Base-by-base conservation (phyloP, 73 alveolate species). In the Tetrahymena thermophila region DNA sequence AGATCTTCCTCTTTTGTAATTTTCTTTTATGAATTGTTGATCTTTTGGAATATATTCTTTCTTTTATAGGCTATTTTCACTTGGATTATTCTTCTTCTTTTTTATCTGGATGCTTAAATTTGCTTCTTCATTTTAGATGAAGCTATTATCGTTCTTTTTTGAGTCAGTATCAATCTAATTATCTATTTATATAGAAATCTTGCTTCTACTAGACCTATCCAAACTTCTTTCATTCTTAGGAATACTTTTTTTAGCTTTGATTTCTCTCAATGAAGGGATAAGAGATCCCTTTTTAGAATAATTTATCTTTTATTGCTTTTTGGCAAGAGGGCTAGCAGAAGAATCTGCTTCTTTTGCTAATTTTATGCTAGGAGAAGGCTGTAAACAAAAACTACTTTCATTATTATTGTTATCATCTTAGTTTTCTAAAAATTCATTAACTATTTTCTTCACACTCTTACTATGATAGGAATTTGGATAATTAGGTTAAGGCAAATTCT, bases 401-500 rank as follows among this genome's bases (percentile, higher is more conserved):
- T 50, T 50, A 50, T 71, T 71, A 31, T 71, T 56, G 25, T 31
- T 71, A 71, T 71, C 89, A 71, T 71, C 89, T 8, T 28, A 71
- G n/a, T 71, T 71, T 28, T 71, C 89, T 71, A 71, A 28, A 71
- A 71, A 71, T 8, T 71, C 89, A n/a, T 71, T 71, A 31, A 71
- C 89, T 71, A 31, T 71, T 71, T 71, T 71, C 15, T 50, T 50
- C 0, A 50, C 83, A 50, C 83, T 50, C 37, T 71, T 71, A 13
- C 89, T 71, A 13, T 28, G 37, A 5, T 17, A 28, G 0, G 15
- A 14, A 71, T 71, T 71, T 23, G 35, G 37, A 93, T 97, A 97
- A 57, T 96, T 96, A 0, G 99, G 96, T 85, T 96, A 93, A 0
- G 99, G 99, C 34, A 97, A 95, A 94, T 95, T 96, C 43, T 97